These are phyloP conservation scores for Penicillium nordicum DNA, from an alignment of 2,329 filamentous ascomycete species.

Conservation along the genomic window DNA sequence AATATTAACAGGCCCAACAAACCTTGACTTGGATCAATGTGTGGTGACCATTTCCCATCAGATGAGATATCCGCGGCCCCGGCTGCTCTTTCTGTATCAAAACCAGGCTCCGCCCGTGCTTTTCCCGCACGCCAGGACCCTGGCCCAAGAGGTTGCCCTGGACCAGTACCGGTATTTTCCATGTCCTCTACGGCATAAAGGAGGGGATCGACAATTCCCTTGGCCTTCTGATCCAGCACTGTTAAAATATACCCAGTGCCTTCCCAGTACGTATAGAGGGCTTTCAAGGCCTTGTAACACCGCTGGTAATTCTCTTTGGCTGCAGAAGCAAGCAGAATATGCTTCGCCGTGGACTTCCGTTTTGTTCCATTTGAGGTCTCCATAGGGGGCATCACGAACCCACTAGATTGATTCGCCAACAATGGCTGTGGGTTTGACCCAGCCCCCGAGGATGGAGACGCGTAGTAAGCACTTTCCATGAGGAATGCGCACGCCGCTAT, in stretches of 20 bases:
- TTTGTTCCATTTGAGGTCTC: constrained; percentile 27
- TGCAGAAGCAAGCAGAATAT: constrained; percentile 73
- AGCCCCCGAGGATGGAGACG: constrained; percentile 62
- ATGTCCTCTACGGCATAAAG: constrained; percentile 70
- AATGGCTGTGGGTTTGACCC: constrained; percentile 47
- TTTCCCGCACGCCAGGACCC: constrained; percentile 48
- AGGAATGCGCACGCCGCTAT: constrained; percentile 87
- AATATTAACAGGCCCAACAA: constrained; percentile 21
- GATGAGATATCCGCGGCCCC: constrained; percentile 28
- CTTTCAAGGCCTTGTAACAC: constrained; percentile 78
- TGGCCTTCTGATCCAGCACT: constrained; percentile 80
- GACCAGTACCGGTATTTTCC: constrained; percentile 62
- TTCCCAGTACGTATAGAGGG: constrained; percentile 80
- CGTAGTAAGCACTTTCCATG: constrained; percentile 73
- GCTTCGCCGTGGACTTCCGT: constrained; percentile 52
- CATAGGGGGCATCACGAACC: constrained; percentile 34
- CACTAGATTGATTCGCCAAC: constrained; percentile 32
- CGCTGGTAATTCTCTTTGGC: constrained; percentile 84
- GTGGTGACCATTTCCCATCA: constrained; percentile 42
- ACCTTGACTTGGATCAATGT: constrained; percentile 52
- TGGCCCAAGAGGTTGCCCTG: constrained; percentile 50
- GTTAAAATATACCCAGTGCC: constrained; percentile 84
- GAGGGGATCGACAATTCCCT: constrained; percentile 75
- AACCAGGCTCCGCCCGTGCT: constrained; percentile 32
- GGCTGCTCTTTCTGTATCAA: constrained; percentile 13